Evolutionary conservation across 2,329 filamentous ascomycete genomes (phyloP), one percentile per base, ranked within the genome.

Genomic region (Metarhizium sp.): DNA sequence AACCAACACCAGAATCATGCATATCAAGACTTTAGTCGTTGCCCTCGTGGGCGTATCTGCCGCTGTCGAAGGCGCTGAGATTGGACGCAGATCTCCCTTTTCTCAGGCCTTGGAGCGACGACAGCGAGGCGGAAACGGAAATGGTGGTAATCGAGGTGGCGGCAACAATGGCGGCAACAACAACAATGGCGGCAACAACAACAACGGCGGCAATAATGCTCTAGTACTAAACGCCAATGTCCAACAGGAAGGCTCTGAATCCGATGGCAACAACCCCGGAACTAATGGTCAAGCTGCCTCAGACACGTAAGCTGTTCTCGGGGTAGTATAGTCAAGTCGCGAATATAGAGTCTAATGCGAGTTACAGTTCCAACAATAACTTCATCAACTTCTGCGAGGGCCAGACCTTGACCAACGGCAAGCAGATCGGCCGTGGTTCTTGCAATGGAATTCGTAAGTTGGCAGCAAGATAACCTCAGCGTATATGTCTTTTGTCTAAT

Each of bases 371-470:
- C 60, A 58, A 70, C 18, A 71, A 73, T 71, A 85, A 85, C 71
- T 84, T 84, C 66, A 82, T 84, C 76, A 84, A 84, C 74, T 82
- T 83, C 66, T 84, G 81, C 64, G 57, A 67, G 4, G 79, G 77
- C 49, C 62, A 77, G 65, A 77, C 72, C 0, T 65, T 83, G 50
- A 86, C 83, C 59, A 82, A 87, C 62, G 84, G 83, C 62, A 68
- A 77, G 32, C 83, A 86, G 66, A 72, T 78, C 52, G 73, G 72
- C 57, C 67, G 61, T 4, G 84, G 84, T 20, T 86, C 83, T 40
- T 87, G 84, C 71, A 87, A 86, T 66, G 79, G 79, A 65, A 77
- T 84, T 60, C 70, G 79, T 80, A 74, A 67, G 51, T 54, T 8
- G 13, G 20, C 25, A 16, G 10, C 10, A 13, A 13, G 18, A 43